A percentile compares a stretch with the other conserved stretches of the same genome.
Conservation (phyloP, 306 rosid species). For the Cucurbita argyrosperma region DNA sequence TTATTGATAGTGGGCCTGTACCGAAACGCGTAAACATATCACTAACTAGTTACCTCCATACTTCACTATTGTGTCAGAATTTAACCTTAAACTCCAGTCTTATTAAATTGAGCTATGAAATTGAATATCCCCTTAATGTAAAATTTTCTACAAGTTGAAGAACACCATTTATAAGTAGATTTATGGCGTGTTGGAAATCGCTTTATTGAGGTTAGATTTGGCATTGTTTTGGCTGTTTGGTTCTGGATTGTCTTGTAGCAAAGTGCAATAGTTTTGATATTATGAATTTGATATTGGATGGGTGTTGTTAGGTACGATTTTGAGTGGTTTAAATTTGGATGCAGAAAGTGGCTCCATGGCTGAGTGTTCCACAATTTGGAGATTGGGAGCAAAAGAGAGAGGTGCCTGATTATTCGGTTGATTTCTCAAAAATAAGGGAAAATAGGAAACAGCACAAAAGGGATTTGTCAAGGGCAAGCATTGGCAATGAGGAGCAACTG, state of each 20-base stretch:
- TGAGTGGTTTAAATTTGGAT: neutral
- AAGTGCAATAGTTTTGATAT: neutral
- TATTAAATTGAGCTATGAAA: neutral
- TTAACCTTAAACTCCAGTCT: neutral
- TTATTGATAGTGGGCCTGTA: neutral
- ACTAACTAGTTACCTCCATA: neutral
- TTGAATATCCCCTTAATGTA: too few species aligned
- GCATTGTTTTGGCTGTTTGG: neutral
- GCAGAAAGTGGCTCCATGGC: conserved; percentile 10
- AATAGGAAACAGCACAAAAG: conserved; percentile 13
- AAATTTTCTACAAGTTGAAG: too few species aligned
- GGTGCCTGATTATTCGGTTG: conserved; percentile 10
- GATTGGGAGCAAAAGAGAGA: conserved; percentile 13
- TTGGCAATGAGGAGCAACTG: conserved; percentile 12
- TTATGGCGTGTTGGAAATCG: too few species aligned
- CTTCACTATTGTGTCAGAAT: neutral
- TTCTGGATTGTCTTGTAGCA: neutral
- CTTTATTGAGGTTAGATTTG: neutral
- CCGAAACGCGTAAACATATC: neutral
- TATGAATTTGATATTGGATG: neutral
- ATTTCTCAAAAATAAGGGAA: conserved; percentile 14
- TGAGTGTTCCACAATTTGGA: conserved; percentile 12
- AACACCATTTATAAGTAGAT: too few species aligned
- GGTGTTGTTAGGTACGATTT: neutral
- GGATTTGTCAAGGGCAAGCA: conserved; percentile 8